Base-by-base conservation (phyloP, 768 basidiomycete genomes). In the Amyloporia xantha region DNA sequence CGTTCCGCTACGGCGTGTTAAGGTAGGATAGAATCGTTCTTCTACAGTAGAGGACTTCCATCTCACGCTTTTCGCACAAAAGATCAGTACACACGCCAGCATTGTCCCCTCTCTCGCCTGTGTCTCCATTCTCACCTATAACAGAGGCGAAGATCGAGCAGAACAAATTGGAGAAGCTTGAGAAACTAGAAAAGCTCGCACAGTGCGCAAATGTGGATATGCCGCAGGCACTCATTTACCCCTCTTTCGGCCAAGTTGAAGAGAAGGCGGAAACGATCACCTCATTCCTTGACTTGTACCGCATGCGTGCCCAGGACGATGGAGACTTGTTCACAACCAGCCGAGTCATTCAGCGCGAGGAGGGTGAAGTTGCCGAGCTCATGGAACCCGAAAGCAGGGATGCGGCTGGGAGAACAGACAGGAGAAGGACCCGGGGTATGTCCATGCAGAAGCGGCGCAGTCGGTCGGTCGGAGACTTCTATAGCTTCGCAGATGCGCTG, bases 281-380 rank as follows among this genome's bases (percentile, higher is more conserved):
- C 6, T 54, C 57, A 2, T 63, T 58, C 57, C 58, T 59, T 19
- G 62, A 63, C 45, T 50, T 59, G 10, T 63, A 63, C 56, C 58
- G 54, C 44, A 43, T 54, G 28, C 45, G 54, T 21, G 44, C 46
- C 9, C 12, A 13, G n/a, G 51, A 51, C 37, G 51, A 56, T 30
- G 48, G 21, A 28, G 21, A 30, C 15, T 5, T 40, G n/a, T 24
- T 36, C 17, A 36, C 9, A n/a, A 23, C 44, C 28, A 7, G 27
- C 33, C 20, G 23, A n/a, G 12, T 25, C 23, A 5, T 23, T 20
- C 25, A n/a, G 9, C 33, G 2, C 41, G 54, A 24, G 3, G 30
- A 9, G 12, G 24, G 6, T 5, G 11, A 36, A 6, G 30, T 20
- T 33, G 28, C 44, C 15, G n/a, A 26, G 30, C n/a, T 17, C 28